phyloP scores from a whole-genome alignment of 169 alveolate species.

The Plasmodium billcollinsi region DNA sequence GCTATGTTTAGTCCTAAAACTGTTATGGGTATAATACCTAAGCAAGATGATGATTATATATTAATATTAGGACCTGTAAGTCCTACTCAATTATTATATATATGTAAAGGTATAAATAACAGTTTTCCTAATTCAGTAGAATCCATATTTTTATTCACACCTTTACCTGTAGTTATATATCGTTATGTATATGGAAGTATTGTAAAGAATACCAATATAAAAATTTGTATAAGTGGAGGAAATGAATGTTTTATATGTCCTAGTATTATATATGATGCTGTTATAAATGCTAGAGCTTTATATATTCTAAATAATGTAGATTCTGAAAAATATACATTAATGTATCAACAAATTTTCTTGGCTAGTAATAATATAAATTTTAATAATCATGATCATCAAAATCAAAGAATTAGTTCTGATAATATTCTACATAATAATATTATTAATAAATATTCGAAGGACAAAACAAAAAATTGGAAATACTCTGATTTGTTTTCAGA shows the following conservation, averaged over 20 bases:
- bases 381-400: constrained; percentile 16
- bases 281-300: constrained; percentile 52
- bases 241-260: constrained; percentile 75
- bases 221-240: constrained; percentile 85
- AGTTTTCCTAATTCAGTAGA: constrained; percentile 82
- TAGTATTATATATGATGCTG: constrained; percentile 71
- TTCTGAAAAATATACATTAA: constrained; percentile 53
- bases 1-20: constrained; percentile 78
- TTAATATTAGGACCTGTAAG: constrained; percentile 85
- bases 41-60: constrained; percentile 79
- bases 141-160: constrained; percentile 82
- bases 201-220: constrained; percentile 82
- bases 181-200: constrained; percentile 83
- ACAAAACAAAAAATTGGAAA: constrained; percentile 24
- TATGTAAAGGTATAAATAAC: constrained; percentile 80
- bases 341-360: constrained; percentile 48
- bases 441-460: constrained; percentile 20
- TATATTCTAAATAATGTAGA: constrained; percentile 68
- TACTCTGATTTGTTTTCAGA: constrained; percentile 39
- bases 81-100: constrained; percentile 81
- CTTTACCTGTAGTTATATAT: constrained; percentile 82
- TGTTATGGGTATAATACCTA: constrained; percentile 78
- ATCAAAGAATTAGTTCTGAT: constrained; percentile 22
- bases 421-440: constrained; percentile 57
- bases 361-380: constrained; percentile 54